Conservation (phyloP, 805 yeast species). For the Spathaspora girioi region DNA sequence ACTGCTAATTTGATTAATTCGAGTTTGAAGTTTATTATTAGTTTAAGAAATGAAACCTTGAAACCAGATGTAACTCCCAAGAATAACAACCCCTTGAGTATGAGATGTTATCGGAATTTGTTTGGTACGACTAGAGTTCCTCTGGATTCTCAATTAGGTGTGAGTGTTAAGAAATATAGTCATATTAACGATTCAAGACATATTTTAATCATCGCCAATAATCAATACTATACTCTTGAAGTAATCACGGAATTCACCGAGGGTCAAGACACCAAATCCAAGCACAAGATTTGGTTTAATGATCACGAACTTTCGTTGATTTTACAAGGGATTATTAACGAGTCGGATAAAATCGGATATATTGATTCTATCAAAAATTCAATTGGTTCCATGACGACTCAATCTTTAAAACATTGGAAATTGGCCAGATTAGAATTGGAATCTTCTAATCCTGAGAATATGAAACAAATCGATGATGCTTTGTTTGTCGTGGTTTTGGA, state of each 20-base stretch:
- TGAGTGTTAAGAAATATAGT: conserved; percentile 32
- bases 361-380: conserved; percentile 42
- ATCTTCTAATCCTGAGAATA: conserved; percentile 30
- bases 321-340: conserved; percentile 41
- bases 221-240: conserved; percentile 48
- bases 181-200: conserved; percentile 41
- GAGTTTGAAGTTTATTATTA: conserved; percentile 60
- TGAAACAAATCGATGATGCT: conserved; percentile 45
- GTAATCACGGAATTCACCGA: conserved; percentile 35
- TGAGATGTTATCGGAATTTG: conserved; percentile 63
- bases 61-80: conserved; percentile 57
- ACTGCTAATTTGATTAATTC: conserved; percentile 67
- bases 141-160: conserved; percentile 22
- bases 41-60: conserved; percentile 51
- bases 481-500: conserved; percentile 52
- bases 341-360: conserved; percentile 28
- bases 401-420: conserved; percentile 47
- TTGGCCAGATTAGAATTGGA: conserved; percentile 40
- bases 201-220: conserved; percentile 46
- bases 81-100: conserved; percentile 51
- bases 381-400: conserved; percentile 54
- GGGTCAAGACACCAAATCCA: conserved; percentile 16
- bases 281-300: conserved; percentile 47
- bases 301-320: conserved; percentile 48
- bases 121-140: conserved; percentile 67